These are phyloP conservation scores for Myriosclerotinia scirpicola DNA, from an alignment of 2,329 filamentous ascomycete species.

Conservation along the genomic window DNA sequence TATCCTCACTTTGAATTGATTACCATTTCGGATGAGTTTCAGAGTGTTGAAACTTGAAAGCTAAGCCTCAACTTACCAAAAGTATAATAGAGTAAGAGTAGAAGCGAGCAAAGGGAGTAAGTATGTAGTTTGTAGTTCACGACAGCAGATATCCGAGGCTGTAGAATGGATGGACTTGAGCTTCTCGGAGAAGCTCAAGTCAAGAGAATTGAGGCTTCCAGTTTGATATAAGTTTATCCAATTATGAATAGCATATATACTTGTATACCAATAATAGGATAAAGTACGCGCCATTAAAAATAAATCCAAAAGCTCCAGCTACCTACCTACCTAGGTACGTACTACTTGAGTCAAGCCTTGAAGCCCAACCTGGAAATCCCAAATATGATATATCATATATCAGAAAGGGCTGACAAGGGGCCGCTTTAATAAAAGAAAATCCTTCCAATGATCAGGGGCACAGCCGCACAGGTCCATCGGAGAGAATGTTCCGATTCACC, in stretches of 20 bases:
- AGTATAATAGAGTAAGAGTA: neutral
- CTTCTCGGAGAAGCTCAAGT: too few relatives aligned
- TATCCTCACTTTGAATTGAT: neutral
- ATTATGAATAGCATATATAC: neutral
- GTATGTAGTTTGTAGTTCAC: neutral
- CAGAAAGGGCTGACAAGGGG: neutral
- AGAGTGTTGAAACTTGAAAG: slow-evolving; percentile 1
- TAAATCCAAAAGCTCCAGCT: too few relatives aligned
- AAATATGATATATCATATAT: too few relatives aligned
- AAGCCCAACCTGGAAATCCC: too few relatives aligned
- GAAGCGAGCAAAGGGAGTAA: slow-evolving; percentile 10
- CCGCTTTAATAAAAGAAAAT: neutral
- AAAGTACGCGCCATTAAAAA: too few relatives aligned
- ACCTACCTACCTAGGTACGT: too few relatives aligned
- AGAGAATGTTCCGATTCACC: neutral
- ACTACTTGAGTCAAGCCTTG: too few relatives aligned
- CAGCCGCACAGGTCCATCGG: neutral
- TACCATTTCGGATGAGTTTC: slow-evolving; percentile 3
- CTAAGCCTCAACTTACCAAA: neutral
- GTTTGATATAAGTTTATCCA: neutral
- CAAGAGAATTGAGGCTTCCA: neutral
- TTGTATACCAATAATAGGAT: too few relatives aligned
- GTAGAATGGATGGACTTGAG: neutral
- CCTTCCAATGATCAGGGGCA: too few relatives aligned
- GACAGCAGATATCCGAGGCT: neutral